Evolutionary conservation across 495 filamentous ascomycete species (phyloP).

Genomic region (Schizothecium vesticola): DNA sequence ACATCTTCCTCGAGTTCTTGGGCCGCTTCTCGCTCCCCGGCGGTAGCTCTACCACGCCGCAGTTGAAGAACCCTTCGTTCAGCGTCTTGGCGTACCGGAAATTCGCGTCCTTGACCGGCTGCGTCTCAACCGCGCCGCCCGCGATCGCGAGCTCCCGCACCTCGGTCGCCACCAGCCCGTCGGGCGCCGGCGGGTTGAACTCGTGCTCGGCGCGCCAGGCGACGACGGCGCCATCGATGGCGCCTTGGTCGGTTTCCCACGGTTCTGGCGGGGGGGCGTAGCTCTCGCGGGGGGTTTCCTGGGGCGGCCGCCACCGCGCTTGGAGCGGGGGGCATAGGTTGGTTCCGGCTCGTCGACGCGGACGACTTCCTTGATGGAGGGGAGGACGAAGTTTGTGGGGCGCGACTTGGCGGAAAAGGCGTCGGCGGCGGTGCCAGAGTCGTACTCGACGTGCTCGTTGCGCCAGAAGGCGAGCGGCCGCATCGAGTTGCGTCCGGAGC

Average conservation of each 20-base stretch:
- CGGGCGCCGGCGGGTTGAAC: conserved; percentile 31
- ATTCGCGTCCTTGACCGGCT: conserved; percentile 64
- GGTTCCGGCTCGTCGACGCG: conserved; percentile 59
- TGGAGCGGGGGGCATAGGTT: neutral
- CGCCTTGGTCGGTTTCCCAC: conserved; percentile 46
- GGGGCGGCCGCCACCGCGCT: neutral
- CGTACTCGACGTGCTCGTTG: conserved; percentile 71
- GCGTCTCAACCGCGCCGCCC: conserved; percentile 65
- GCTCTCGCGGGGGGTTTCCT: conserved; percentile 28
- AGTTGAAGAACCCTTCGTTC: conserved; percentile 76
- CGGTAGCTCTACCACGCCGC: conserved; percentile 82
- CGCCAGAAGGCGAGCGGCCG: conserved; percentile 84
- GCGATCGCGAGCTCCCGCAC: conserved; percentile 71
- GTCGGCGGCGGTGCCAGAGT: conserved; percentile 45
- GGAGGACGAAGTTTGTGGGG: conserved; percentile 49
- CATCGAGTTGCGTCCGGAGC: conserved; percentile 52
- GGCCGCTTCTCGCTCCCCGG: conserved; percentile 73
- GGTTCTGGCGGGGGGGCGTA: conserved; percentile 46
- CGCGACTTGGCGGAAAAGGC: conserved; percentile 27
- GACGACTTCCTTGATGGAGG: conserved; percentile 67
- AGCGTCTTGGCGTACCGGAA: conserved; percentile 87
- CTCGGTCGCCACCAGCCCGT: conserved; percentile 44
- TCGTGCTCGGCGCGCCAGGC: conserved; percentile 45
- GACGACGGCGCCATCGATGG: conserved; percentile 40
- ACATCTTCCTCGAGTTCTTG: conserved; percentile 90